phyloP scores from a whole-genome alignment of 129 eudicot species.

The Calendula officinalis region DNA sequence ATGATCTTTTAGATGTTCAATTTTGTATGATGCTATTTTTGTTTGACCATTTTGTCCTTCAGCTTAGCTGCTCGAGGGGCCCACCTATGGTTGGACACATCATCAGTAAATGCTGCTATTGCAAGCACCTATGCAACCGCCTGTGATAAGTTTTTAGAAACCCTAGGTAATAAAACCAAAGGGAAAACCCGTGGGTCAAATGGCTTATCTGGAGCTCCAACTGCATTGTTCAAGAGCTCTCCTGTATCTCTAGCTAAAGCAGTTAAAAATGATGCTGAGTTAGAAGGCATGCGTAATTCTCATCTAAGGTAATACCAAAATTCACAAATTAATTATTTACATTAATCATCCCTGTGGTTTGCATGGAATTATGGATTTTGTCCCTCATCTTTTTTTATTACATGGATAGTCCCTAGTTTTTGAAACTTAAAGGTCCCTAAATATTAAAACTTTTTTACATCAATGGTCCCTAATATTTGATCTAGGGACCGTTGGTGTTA shows the following conservation, averaged over 20 bases:
- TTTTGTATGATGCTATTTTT: conserved; percentile 20
- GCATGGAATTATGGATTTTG: too few species aligned
- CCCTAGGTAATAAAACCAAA: conserved; percentile 30
- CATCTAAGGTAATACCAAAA: conserved; percentile 65
- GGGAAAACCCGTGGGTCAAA: not conserved
- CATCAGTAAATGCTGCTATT: conserved; percentile 87
- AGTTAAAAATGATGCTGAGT: conserved; percentile 75
- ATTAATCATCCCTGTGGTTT: too few species aligned
- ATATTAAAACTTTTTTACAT: too few species aligned
- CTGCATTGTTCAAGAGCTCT: conserved; percentile 54
- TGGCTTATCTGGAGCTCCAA: conserved; percentile 47
- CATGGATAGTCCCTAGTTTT: too few species aligned
- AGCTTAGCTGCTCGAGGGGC: conserved; percentile 84
- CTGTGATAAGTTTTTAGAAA: conserved; percentile 44
- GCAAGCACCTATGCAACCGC: conserved; percentile 60
- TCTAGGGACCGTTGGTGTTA: too few species aligned
- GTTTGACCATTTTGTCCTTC: conserved; percentile 23
- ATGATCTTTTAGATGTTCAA: conserved; percentile 5
- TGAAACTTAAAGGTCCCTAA: too few species aligned
- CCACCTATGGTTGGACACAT: conserved; percentile 82
- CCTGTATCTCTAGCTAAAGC: conserved; percentile 83
- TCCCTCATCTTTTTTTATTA: too few species aligned
- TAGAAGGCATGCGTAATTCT: conserved; percentile 80
- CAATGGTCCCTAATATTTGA: too few species aligned
- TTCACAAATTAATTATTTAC: too few species aligned